Conservation (phyloP, 2,329 filamentous ascomycete species). For the Juglanconis oblonga region DNA sequence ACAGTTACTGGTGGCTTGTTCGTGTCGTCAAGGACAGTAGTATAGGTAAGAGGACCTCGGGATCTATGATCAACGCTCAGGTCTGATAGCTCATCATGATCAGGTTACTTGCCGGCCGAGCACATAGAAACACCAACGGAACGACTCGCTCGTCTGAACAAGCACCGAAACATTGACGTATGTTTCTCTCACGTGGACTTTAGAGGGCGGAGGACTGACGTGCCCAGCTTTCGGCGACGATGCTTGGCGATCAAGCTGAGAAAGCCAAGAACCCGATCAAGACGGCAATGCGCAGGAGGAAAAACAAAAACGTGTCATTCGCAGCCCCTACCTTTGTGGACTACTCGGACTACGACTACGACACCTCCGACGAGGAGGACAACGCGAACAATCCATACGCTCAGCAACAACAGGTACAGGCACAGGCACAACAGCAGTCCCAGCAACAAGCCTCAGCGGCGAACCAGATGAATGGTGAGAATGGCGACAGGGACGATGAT, state of each 20-base stretch:
- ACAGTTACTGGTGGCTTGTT: conserved; percentile 99
- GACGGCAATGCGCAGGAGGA: conserved; percentile 76
- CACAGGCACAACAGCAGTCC: conserved; percentile 27
- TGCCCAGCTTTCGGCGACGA: conserved; percentile 55
- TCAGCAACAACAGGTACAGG: conserved; percentile 29
- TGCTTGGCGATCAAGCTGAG: conserved; percentile 64
- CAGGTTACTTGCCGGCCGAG: conserved; percentile 88
- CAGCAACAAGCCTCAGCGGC: conserved; percentile 24
- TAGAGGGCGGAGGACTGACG: conserved; percentile 24
- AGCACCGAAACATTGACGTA: conserved; percentile 97
- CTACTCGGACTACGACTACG: conserved; percentile 53
- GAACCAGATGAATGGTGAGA: conserved; percentile 29
- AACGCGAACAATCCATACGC: conserved; percentile 37
- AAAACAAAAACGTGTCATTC: conserved; percentile 84
- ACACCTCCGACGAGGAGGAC: conserved; percentile 65
- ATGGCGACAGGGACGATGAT: conserved; percentile 41
- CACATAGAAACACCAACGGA: conserved; percentile 98
- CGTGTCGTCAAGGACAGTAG: conserved; percentile 96
- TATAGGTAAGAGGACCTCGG: conserved; percentile 56
- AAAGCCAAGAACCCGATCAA: conserved; percentile 82
- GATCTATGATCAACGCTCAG: neutral
- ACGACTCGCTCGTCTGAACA: conserved; percentile 87
- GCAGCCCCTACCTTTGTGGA: conserved; percentile 83
- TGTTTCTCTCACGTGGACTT: conserved; percentile 29
- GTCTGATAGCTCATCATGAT: neutral